Evolutionary conservation across 2,329 filamentous ascomycete genomes (phyloP).

Genomic region (Epichloe gansuensis): DNA sequence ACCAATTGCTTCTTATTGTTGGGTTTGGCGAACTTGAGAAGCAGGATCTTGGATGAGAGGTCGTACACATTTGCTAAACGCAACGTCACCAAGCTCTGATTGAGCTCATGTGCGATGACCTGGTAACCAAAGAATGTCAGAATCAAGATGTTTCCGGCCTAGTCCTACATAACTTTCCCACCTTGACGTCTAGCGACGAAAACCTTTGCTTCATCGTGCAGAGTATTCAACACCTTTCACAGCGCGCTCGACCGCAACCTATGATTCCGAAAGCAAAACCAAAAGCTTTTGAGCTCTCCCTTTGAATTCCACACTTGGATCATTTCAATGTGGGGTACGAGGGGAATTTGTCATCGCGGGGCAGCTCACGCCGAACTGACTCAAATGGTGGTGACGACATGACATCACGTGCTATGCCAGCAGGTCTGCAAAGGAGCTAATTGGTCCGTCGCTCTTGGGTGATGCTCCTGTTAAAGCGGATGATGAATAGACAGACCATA

Average conservation of each 20-base stretch:
- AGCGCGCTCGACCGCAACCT: background rate
- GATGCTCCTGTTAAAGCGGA: no score
- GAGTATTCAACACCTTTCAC: background rate
- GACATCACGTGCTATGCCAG: constrained; percentile 6
- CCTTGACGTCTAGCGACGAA: constrained; percentile 68
- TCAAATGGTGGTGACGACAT: constrained; percentile 4
- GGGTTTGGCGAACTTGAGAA: constrained; percentile 89
- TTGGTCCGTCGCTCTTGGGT: background rate
- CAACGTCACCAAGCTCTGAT: constrained; percentile 59
- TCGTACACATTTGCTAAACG: constrained; percentile 93
- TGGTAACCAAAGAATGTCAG: constrained; percentile 22
- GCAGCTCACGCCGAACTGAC: constrained; percentile 5
- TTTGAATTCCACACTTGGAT: background rate
- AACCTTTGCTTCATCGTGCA: constrained; percentile 62
- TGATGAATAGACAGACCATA: no score
- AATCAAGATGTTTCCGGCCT: constrained; percentile 3
- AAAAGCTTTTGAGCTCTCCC: background rate
- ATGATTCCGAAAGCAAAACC: no score
- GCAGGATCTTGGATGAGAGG: constrained; percentile 85
- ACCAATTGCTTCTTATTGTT: constrained; percentile 81
- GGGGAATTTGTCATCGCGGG: constrained; percentile 4
- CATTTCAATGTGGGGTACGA: constrained; percentile 5
- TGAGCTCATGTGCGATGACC: constrained; percentile 92
- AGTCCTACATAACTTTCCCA: constrained; percentile 14
- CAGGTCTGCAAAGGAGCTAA: background rate